These are phyloP conservation scores for Termitomyces sp. DNA, from an alignment of 1,284 basidiomycete genomes.

Conservation along the genomic window DNA sequence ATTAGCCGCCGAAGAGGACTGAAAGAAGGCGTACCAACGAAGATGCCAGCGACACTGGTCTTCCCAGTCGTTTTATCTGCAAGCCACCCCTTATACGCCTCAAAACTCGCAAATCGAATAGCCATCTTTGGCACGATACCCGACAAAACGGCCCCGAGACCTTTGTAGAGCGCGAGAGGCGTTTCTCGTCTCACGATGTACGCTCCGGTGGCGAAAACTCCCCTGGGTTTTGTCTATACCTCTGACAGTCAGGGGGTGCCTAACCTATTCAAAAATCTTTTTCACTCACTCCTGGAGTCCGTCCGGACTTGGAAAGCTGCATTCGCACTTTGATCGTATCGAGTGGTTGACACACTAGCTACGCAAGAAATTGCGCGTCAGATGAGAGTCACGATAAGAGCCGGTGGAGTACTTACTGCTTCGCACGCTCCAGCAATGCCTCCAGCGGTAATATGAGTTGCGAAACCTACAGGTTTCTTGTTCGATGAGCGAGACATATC, in stretches of 20 bases:
- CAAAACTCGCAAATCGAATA: constrained; percentile 97
- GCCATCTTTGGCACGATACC: constrained; percentile 99
- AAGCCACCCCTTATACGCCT: constrained; percentile 86
- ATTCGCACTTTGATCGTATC: constrained; percentile 99
- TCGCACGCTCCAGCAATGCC: constrained; percentile 90
- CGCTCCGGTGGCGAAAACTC: constrained; percentile 89
- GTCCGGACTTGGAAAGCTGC: constrained; percentile 86
- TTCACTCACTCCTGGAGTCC: constrained; percentile 71
- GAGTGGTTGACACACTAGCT: constrained; percentile 79
- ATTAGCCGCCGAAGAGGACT: background rate
- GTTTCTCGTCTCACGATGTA: constrained; percentile 92
- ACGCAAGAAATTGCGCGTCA: background rate
- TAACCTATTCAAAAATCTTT: background rate
- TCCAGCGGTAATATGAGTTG: constrained; percentile 88
- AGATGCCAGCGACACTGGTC: constrained; percentile 73
- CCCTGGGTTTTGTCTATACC: constrained; percentile 81
- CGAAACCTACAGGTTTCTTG: constrained; percentile 77
- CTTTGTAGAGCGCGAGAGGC: constrained; percentile 95
- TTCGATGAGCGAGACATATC: constrained; percentile 55
- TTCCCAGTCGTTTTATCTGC: constrained; percentile 74
- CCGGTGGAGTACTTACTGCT: constrained; percentile 53
- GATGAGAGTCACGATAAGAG: background rate
- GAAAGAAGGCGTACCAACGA: constrained; percentile 50
- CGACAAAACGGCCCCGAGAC: constrained; percentile 93
- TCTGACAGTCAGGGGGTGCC: background rate